Percentiles rank a stretch among this genome's conserved stretches.
phyloP scores from a whole-genome alignment of 139 green algal genomes.

The Gonium pectorale region DNA sequence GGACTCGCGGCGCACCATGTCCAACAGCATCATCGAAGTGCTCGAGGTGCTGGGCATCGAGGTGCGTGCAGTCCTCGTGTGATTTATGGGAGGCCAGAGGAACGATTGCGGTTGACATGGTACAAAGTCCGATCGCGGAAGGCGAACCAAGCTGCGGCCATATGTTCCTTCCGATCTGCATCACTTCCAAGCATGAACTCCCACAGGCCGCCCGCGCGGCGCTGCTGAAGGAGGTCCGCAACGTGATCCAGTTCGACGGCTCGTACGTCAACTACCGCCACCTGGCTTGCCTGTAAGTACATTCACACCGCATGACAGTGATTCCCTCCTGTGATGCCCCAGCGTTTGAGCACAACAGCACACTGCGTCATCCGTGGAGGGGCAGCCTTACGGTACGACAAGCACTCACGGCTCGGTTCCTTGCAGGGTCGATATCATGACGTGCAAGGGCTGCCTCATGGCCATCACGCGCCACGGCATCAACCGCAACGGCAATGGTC shows the following conservation, averaged over 20 bases:
- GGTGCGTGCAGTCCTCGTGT: no score
- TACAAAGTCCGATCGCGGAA: no score
- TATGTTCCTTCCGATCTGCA: no score
- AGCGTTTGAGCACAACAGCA: no score
- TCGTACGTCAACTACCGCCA: conserved; percentile 98
- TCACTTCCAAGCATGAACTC: no score
- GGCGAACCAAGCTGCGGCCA: no score
- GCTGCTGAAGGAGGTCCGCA: conserved; percentile 82
- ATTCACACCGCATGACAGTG: neutral
- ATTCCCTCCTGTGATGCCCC: neutral
- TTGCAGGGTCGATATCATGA: conserved; percentile 86
- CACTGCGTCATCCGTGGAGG: no score
- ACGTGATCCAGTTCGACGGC: conserved; percentile 99
- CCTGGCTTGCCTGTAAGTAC: conserved; percentile 88
- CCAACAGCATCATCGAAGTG: conserved; percentile 94
- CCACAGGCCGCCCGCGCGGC: conserved; percentile 21
- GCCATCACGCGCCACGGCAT: conserved; percentile 99
- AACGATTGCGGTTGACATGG: no score
- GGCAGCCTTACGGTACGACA: no score
- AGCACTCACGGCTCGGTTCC: no score
- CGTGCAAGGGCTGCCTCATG: conserved; percentile 95
- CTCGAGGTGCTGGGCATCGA: conserved; percentile 97
- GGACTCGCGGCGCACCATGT: conserved; percentile 89
- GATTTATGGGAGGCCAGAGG: no score
- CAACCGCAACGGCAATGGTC: conserved; percentile 94